These are phyloP conservation scores for Lipomyces mesembrius DNA, from an alignment of 805 yeast genomes.

Conservation along the genomic window DNA sequence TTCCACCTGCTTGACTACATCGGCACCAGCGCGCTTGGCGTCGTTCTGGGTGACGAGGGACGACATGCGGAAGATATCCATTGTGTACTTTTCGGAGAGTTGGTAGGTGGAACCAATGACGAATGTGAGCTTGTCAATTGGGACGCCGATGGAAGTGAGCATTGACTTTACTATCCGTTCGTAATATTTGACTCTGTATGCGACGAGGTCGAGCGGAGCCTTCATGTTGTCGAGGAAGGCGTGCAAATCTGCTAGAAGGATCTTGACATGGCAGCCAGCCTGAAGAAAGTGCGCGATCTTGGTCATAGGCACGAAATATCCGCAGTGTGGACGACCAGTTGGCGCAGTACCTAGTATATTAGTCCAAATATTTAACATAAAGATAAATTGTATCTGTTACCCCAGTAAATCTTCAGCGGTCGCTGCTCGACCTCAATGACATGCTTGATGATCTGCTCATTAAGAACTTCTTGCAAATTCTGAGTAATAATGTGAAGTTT, in stretches of 20 bases:
- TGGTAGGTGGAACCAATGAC: conserved; percentile 92
- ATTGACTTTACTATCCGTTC: conserved; percentile 83
- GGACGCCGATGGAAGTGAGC: conserved; percentile 83
- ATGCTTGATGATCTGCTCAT: conserved; percentile 83
- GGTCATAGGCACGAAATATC: conserved; percentile 97
- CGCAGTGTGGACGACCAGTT: conserved; percentile 98
- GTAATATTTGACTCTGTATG: conserved; percentile 87
- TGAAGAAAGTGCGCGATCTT: conserved; percentile 91
- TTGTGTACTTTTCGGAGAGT: conserved; percentile 70
- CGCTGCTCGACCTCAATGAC: conserved; percentile 80
- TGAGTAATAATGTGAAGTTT: conserved; percentile 72
- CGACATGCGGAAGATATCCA: conserved; percentile 86
- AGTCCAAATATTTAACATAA: conserved; percentile 10
- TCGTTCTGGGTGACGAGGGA: conserved; percentile 90
- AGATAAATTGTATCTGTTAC: conserved; percentile 45
- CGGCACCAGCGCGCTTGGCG: conserved; percentile 99
- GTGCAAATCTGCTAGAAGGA: conserved; percentile 91
- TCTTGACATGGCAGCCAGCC: conserved; percentile 95
- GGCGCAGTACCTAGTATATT: conserved; percentile 70
- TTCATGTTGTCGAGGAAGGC: conserved; percentile 98
- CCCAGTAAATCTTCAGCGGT: conserved; percentile 92
- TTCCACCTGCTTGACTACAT: conserved; percentile 95
- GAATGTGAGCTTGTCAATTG: conserved; percentile 84
- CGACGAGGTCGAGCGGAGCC: conserved; percentile 91
- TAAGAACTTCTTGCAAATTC: conserved; percentile 88